Conservation (phyloP, 2,329 filamentous ascomycete species). For the Zymoseptoria crescenta region DNA sequence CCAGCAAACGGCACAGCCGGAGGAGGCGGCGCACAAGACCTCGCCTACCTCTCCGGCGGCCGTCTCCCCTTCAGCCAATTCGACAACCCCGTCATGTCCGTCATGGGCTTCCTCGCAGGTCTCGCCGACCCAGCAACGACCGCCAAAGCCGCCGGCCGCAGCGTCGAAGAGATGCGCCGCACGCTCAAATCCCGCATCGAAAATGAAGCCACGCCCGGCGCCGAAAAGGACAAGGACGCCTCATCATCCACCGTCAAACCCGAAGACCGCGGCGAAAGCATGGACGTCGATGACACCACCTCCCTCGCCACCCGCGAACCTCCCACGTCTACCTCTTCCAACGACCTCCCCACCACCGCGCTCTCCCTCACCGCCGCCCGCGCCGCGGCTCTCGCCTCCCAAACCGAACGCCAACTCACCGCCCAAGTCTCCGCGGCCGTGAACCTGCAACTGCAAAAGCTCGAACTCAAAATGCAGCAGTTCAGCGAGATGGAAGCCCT, state of each 20-base stretch:
- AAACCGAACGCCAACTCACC: constrained; percentile 95
- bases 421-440: constrained; percentile 85
- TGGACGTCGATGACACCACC: constrained; percentile 52
- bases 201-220: constrained; percentile 42
- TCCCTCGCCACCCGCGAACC: constrained; percentile 43
- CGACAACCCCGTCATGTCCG: constrained; percentile 94
- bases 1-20: constrained; percentile 49
- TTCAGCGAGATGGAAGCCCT: constrained; percentile 95
- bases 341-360: constrained; percentile 59
- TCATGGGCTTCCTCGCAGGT: constrained; percentile 86
- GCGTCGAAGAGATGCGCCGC: constrained; percentile 76
- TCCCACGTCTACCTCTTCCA: constrained; percentile 24
- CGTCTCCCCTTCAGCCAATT: constrained; percentile 83
- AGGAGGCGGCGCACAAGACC: constrained; percentile 27
- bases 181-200: constrained; percentile 73
- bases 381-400: constrained; percentile 78
- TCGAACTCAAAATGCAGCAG: constrained; percentile 90
- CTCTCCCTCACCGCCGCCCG: constrained; percentile 81
- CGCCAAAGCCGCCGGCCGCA: constrained; percentile 81
- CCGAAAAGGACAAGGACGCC: constrained; percentile 38
- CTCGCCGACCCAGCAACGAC: constrained; percentile 85
- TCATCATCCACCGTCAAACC: constrained; percentile 33
- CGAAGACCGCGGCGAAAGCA: constrained; percentile 38
- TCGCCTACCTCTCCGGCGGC: constrained; percentile 63
- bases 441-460: constrained; percentile 89